These are phyloP conservation scores for Macroventuria anomochaeta DNA, from an alignment of 2,329 filamentous ascomycete species.

Conservation along the genomic window DNA sequence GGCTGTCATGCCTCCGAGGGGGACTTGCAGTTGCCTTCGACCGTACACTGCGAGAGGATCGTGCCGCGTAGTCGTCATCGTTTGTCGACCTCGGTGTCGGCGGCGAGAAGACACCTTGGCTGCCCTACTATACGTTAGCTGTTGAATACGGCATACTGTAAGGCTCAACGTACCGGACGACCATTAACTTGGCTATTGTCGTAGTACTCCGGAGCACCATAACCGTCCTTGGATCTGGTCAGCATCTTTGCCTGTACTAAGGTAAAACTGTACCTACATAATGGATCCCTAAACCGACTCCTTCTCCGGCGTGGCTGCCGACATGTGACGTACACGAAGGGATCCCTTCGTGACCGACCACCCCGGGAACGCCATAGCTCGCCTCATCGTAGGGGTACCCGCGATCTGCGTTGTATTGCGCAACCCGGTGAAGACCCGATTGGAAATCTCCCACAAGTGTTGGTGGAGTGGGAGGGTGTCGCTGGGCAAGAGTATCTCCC, in stretches of 20 bases:
- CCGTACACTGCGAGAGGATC: constrained; percentile 47
- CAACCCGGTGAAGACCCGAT: constrained; percentile 51
- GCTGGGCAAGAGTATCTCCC: constrained; percentile 43
- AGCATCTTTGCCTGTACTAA: constrained; percentile 22
- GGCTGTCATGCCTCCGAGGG: constrained; percentile 31
- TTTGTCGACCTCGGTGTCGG: constrained; percentile 54
- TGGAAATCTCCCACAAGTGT: constrained; percentile 40
- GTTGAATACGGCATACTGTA: not conserved
- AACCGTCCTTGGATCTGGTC: constrained; percentile 39
- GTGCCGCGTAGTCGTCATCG: constrained; percentile 49
- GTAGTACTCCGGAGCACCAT: constrained; percentile 38
- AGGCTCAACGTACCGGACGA: constrained; percentile 32
- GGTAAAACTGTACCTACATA: constrained; percentile 36
- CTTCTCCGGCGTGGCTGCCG: constrained; percentile 29
- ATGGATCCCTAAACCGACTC: constrained; percentile 39
- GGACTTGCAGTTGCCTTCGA: constrained; percentile 34
- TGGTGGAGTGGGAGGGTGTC: constrained; percentile 48
- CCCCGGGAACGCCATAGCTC: constrained; percentile 39
- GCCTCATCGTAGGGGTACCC: constrained; percentile 47
- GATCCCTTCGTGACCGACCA: constrained; percentile 36
- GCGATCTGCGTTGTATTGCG: constrained; percentile 51
- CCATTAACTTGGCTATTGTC: constrained; percentile 35
- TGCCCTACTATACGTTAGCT: constrained; percentile 34
- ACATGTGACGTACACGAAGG: constrained; percentile 38
- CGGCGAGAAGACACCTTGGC: constrained; percentile 44